A percentile compares a stretch with the other conserved stretches of the same genome.
phyloP scores from a whole-genome alignment of 169 alveolate genomes.

The Cryptosporidium viatorum region DNA sequence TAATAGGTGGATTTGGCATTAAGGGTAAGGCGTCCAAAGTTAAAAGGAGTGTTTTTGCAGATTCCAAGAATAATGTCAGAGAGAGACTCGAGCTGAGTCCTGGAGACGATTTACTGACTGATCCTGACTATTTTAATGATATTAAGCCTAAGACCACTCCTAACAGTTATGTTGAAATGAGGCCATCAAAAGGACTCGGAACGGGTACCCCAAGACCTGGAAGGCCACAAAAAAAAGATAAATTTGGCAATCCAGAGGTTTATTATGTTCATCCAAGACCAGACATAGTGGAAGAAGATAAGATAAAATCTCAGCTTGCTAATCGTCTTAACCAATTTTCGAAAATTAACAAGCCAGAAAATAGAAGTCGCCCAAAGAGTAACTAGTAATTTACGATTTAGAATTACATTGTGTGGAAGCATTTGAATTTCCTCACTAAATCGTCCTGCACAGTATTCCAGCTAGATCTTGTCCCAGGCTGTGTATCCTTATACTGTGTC shows the following conservation, averaged over 20 bases:
- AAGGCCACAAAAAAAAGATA: not conserved
- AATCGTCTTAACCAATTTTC: not conserved
- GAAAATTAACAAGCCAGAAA: not conserved
- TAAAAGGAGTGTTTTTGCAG: not conserved
- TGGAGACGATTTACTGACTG: slow-evolving; percentile 38
- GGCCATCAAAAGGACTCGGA: slow-evolving; percentile 45
- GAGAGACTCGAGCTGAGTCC: slow-evolving; percentile 25
- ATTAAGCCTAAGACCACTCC: not conserved
- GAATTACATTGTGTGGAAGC: not conserved
- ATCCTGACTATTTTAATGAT: slow-evolving; percentile 38
- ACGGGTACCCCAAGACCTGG: slow-evolving; percentile 66
- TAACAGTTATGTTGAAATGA: slow-evolving; percentile 32
- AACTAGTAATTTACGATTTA: not conserved
- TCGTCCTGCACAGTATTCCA: not conserved
- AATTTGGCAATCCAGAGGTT: not conserved
- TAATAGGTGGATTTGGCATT: not conserved
- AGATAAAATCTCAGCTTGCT: slow-evolving; percentile 6
- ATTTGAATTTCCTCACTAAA: not conserved
- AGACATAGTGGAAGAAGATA: slow-evolving; percentile 24
- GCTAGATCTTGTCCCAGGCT: not conserved
- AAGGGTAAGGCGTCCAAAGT: not conserved
- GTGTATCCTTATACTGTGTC: slow-evolving; percentile 8
- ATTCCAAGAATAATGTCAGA: not conserved
- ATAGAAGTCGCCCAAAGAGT: not conserved
- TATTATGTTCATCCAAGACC: not conserved